Conservation (phyloP, 208 protist genomes). For the Phytomonas sp. region DNA sequence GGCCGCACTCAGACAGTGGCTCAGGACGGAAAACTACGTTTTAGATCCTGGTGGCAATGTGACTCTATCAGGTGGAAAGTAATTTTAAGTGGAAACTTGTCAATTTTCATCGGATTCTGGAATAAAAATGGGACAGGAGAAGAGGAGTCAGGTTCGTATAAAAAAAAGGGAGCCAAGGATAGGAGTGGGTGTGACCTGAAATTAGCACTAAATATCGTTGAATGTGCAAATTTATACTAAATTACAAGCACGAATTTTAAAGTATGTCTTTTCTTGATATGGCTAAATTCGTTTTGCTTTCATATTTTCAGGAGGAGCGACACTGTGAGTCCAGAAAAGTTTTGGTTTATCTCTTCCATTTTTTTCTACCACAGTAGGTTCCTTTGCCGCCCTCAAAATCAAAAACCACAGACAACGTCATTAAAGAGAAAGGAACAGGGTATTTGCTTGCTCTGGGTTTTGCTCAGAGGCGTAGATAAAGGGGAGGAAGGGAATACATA, state of each 20-base stretch:
- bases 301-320: background rate
- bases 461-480: background rate
- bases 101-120: background rate
- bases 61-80: slow-evolving; percentile 15
- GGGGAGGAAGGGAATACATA: background rate
- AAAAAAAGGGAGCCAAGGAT: background rate
- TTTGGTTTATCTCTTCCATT: background rate
- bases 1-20: slow-evolving; percentile 27
- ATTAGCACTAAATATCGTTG: background rate
- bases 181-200: background rate
- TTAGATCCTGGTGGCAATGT: slow-evolving; percentile 57
- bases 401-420: background rate
- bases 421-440: background rate
- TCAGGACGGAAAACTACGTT: slow-evolving; percentile 37
- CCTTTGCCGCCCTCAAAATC: background rate
- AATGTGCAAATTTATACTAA: background rate
- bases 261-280: background rate
- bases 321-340: background rate
- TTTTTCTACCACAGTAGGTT: background rate
- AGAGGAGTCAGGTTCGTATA: background rate
- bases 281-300: background rate
- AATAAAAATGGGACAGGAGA: background rate
- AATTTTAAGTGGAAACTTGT: background rate
- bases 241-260: background rate
- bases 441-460: background rate